Base-by-base conservation (phyloP, 805 yeast genomes). In the Sugiyamaella marilandica region DNA sequence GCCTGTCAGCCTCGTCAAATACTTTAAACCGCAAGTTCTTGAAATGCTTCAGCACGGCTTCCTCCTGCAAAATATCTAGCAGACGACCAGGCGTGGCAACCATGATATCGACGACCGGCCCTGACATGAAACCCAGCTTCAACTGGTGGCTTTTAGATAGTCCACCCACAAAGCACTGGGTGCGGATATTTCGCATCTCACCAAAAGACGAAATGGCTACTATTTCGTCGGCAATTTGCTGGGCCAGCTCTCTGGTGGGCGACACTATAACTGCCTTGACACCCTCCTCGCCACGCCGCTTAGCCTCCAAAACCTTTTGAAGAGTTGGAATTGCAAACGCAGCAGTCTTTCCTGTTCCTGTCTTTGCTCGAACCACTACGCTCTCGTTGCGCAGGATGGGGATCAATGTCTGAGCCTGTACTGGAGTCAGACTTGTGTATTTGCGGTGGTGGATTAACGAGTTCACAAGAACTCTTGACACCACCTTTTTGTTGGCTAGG, bases 291-390 rank as follows among this genome's bases (percentile, higher is more conserved):
- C 65, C 69, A 10, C 59, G 61, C 51, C 62, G 65, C 53, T 62
- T 62, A 59, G 72, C 58, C 64, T 71, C 70, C 63, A 72, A 58
- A 54, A 77, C 70, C 45, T 80, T 77, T 64, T 88, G 85, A 45
- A 88, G 71, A 10, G 87, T 71, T 2, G 97, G 97, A 41, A 91
- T 74, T 55, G 91, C 84, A 67, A 88, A 90, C 0, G 97, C 95
- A 57, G 87, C 81, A 0, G 97, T 90, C 68, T 90, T 90, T 63
- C 97, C 97, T 1, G 97, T 90, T 66, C 97, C 97, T 2, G 97
- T 90, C 67, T 88, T 88, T 26, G 97, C 97, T 62, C 95, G 77
- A 36, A 89, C 90, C 19, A 90, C 88, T 41, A 88, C 74, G 58
- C 92, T 91, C 32, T 73, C 70, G 14, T 74, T 67, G 33, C 95